Conservation (phyloP, 495 filamentous ascomycete species). For the Cairneyella variabilis region DNA sequence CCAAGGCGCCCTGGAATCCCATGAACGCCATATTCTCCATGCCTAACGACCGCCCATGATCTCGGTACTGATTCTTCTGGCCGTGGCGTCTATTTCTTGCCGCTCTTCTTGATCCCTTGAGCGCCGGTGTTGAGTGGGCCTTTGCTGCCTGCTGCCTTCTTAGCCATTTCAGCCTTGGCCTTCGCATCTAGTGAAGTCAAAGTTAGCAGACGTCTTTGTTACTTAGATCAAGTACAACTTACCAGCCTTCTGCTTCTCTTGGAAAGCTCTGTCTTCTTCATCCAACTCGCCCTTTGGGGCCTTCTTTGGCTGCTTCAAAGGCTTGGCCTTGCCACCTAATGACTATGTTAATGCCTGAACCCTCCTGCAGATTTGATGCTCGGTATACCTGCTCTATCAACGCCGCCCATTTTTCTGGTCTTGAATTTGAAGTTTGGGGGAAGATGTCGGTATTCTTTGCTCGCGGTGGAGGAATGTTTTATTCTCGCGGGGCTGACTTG, state of each 20-base stretch:
- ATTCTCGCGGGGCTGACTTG: neutral
- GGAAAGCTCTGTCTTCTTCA: conserved; percentile 71
- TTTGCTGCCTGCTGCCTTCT: conserved; percentile 54
- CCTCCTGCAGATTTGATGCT: neutral
- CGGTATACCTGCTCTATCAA: conserved; percentile 32
- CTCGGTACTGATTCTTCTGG: neutral
- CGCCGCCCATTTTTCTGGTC: conserved; percentile 30
- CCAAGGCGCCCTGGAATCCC: conserved; percentile 7
- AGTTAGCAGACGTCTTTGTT: neutral
- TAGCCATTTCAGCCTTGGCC: conserved; percentile 69
- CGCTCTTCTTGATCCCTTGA: conserved; percentile 88
- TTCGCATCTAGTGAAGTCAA: conserved; percentile 56
- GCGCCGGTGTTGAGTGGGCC: conserved; percentile 65
- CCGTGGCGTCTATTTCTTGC: conserved; percentile 62
- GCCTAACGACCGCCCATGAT: neutral
- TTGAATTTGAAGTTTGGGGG: neutral
- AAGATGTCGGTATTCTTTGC: neutral
- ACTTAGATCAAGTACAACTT: conserved; percentile 26
- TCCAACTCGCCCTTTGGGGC: conserved; percentile 63
- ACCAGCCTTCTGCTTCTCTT: conserved; percentile 72
- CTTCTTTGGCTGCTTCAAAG: conserved; percentile 79
- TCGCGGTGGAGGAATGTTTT: neutral
- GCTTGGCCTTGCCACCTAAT: conserved; percentile 80
- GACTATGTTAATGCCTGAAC: conserved; percentile 6
- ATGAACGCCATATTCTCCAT: conserved; percentile 19